Evolutionary conservation across 805 yeast species (phyloP).

Genomic region (Citeromyces matritensis): DNA sequence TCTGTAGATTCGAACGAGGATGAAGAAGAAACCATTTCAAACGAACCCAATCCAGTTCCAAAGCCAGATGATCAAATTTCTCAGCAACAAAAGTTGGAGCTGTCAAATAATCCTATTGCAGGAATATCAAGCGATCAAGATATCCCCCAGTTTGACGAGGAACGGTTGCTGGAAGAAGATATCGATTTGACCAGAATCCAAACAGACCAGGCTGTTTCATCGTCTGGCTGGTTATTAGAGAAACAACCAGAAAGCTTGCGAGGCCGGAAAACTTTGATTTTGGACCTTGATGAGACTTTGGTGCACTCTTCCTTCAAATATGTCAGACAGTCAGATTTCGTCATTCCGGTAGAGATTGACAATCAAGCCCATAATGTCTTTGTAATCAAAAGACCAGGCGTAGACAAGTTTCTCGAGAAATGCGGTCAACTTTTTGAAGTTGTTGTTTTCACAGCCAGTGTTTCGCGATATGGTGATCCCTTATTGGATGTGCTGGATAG

Average conservation of each 20-base stretch:
- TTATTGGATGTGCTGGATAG: constrained; percentile 76
- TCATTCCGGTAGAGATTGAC: constrained; percentile 94
- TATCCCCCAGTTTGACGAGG: constrained; percentile 4
- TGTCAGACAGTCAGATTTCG: constrained; percentile 86
- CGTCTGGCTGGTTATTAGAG: constrained; percentile 53
- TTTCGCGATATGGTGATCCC: constrained; percentile 92
- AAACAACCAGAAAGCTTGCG: constrained; percentile 31
- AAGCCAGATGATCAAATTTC: too few relatives aligned
- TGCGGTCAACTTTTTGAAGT: constrained; percentile 88
- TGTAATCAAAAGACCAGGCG: constrained; percentile 96
- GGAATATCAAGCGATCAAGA: constrained; percentile 2
- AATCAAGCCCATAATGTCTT: constrained; percentile 86
- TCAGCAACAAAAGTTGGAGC: too few relatives aligned
- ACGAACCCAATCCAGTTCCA: too few relatives aligned
- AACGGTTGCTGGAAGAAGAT: constrained; percentile 15
- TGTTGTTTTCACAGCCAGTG: constrained; percentile 94
- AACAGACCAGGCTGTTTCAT: constrained; percentile 55
- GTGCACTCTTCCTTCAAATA: constrained; percentile 93
- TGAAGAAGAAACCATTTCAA: too few relatives aligned
- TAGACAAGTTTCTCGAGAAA: constrained; percentile 73
- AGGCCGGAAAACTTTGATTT: constrained; percentile 70
- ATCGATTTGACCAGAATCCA: constrained; percentile 52
- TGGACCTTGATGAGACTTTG: constrained; percentile 91
- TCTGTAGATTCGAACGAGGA: too few relatives aligned
- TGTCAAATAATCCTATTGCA: constrained; percentile 1